phyloP scores from a whole-genome alignment of 2,329 filamentous ascomycete genomes.

The Berkeleyomyces basicola region DNA sequence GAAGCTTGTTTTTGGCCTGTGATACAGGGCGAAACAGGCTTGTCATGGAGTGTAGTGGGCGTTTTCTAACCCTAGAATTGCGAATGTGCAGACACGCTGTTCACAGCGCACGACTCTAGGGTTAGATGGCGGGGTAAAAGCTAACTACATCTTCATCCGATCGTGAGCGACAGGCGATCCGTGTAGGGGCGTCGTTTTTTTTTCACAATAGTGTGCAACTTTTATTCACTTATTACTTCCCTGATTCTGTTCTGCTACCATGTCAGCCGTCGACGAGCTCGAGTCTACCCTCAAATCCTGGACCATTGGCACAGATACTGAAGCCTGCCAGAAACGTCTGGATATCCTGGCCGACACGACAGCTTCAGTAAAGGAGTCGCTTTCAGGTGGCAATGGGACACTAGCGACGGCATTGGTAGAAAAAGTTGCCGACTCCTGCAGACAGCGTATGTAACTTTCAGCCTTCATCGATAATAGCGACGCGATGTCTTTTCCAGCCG shows the following conservation, averaged over 20 bases:
- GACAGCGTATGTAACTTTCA: conserved; percentile 9
- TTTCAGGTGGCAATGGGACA: background rate
- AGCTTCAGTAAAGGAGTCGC: background rate
- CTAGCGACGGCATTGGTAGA: conserved; percentile 4
- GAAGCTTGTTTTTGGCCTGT: too few species aligned
- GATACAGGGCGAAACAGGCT: too few species aligned
- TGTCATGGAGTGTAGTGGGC: too few species aligned
- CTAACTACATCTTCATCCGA: background rate
- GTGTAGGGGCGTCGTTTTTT: background rate
- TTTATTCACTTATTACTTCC: background rate
- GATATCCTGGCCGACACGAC: background rate
- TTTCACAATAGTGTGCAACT: background rate
- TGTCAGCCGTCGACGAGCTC: conserved; percentile 1
- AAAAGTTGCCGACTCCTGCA: conserved; percentile 9
- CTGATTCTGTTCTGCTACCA: background rate
- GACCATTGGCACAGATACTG: conserved; percentile 6
- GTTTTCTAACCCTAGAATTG: too few species aligned
- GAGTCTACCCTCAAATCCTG: conserved; percentile 1
- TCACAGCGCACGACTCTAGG: background rate
- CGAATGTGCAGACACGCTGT: background rate
- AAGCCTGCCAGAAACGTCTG: conserved; percentile 4
- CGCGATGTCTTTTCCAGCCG: background rate
- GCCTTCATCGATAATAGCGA: background rate
- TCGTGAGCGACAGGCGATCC: background rate
- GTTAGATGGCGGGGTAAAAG: background rate